Conservation (phyloP, 371 early-diverging fungal species). For the Cokeromyces recurvatus region DNA sequence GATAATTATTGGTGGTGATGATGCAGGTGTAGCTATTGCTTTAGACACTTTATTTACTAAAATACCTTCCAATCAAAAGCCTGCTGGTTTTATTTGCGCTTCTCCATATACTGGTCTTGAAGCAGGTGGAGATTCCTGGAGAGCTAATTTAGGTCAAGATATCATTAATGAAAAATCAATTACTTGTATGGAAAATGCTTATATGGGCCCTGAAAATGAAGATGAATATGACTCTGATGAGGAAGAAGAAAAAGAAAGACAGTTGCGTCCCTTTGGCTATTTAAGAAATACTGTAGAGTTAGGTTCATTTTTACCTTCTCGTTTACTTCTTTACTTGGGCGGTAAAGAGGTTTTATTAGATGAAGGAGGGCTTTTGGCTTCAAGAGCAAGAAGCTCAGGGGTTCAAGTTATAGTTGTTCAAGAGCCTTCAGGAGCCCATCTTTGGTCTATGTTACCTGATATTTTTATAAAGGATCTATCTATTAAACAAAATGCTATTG, state of each 20-base stretch:
- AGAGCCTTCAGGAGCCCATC: slow-evolving; percentile 31
- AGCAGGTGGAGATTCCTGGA: slow-evolving; percentile 38
- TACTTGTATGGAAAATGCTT: slow-evolving; percentile 31
- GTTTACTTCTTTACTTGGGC: slow-evolving; percentile 31
- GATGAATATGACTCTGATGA: background rate
- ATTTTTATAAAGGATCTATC: slow-evolving; percentile 13
- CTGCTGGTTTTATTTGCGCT: slow-evolving; percentile 29
- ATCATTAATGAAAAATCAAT: slow-evolving; percentile 26
- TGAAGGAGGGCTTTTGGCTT: slow-evolving; percentile 33
- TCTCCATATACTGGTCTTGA: slow-evolving; percentile 45
- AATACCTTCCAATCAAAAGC: slow-evolving; percentile 10
- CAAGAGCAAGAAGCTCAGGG: slow-evolving; percentile 26
- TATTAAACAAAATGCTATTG: slow-evolving; percentile 11
- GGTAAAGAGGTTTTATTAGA: slow-evolving; percentile 42
- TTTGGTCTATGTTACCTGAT: slow-evolving; percentile 30
- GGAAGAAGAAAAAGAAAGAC: background rate
- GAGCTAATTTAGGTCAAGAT: slow-evolving; percentile 27
- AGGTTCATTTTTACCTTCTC: slow-evolving; percentile 21
- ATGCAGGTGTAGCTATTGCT: slow-evolving; percentile 33
- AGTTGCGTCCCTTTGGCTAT: slow-evolving; percentile 11
- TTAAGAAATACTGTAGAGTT: slow-evolving; percentile 9
- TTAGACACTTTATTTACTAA: slow-evolving; percentile 28
- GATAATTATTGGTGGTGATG: slow-evolving; percentile 29
- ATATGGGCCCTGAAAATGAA: slow-evolving; percentile 22
- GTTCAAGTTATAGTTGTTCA: slow-evolving; percentile 25